Evolutionary conservation across 345 rosid genomes (phyloP).

Genomic region (Citrus trifoliata): DNA sequence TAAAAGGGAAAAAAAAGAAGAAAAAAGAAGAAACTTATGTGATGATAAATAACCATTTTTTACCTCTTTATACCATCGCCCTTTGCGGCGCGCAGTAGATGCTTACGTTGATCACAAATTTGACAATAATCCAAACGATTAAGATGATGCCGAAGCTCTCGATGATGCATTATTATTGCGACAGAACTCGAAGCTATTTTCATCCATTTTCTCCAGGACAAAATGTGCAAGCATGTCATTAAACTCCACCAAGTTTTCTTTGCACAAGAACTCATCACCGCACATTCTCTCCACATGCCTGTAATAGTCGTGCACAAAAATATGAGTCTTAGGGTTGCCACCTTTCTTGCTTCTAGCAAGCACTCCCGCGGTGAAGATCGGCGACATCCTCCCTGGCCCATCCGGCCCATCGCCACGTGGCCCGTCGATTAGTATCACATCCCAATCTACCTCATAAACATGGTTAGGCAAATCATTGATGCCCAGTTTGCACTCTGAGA

Average conservation of each 20-base stretch:
- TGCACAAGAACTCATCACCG: constrained; percentile 86
- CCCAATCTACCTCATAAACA: constrained; percentile 95
- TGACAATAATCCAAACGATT: background rate
- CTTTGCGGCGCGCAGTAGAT: background rate
- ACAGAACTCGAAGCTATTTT: constrained; percentile 54
- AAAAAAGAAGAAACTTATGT: background rate
- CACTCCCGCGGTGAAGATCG: constrained; percentile 94
- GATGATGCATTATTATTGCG: constrained; percentile 27
- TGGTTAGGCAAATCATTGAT: constrained; percentile 91
- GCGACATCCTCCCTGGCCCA: constrained; percentile 79
- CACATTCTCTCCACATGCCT: constrained; percentile 70
- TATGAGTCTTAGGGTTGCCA: constrained; percentile 69
- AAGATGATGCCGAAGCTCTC: constrained; percentile 7
- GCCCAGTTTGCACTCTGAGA: constrained; percentile 83
- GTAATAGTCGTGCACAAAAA: constrained; percentile 84
- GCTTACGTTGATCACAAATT: background rate
- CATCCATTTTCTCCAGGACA: constrained; percentile 76
- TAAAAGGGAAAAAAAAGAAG: background rate
- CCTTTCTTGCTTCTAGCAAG: constrained; percentile 81
- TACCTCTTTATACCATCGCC: constrained; percentile 4
- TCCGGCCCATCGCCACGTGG: constrained; percentile 81
- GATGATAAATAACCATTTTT: constrained; percentile 7
- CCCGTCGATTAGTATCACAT: constrained; percentile 89
- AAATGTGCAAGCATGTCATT: constrained; percentile 79
- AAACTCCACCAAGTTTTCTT: constrained; percentile 68